Conservation (phyloP, 2,329 filamentous ascomycete genomes). For the Parascedosporium putredinis region DNA sequence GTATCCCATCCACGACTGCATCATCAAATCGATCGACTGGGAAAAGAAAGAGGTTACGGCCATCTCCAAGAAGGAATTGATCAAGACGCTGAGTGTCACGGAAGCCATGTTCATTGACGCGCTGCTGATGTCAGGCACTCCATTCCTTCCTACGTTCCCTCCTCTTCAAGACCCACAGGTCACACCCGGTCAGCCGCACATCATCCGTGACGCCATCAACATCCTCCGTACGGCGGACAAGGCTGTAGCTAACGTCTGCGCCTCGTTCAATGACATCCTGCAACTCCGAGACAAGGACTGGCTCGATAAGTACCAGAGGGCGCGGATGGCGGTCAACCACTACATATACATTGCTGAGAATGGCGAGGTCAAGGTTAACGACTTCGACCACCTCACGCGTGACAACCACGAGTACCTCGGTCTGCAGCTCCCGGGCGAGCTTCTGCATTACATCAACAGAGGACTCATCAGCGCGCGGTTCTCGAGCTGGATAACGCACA, state of each 20-base stretch:
- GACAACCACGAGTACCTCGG: slow-evolving; percentile 87
- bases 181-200: slow-evolving; percentile 44
- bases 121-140: slow-evolving; percentile 71
- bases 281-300: slow-evolving; percentile 63
- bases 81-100: slow-evolving; percentile 54
- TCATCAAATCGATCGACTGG: slow-evolving; percentile 60
- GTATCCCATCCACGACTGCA: slow-evolving; percentile 69
- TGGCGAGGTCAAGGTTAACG: slow-evolving; percentile 68
- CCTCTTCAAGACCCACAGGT: slow-evolving; percentile 53
- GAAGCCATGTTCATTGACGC: slow-evolving; percentile 75
- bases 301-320: slow-evolving; percentile 76
- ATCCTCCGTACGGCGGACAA: slow-evolving; percentile 61
- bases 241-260: slow-evolving; percentile 62
- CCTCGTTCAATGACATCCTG: slow-evolving; percentile 70
- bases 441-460: slow-evolving; percentile 80
- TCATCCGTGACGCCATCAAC: slow-evolving; percentile 66
- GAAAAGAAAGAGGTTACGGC: slow-evolving; percentile 52
- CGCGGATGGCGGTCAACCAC: slow-evolving; percentile 75
- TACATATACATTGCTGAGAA: slow-evolving; percentile 69
- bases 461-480: slow-evolving; percentile 72
- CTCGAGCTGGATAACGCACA: slow-evolving; percentile 71
- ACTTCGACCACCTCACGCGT: slow-evolving; percentile 61
- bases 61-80: slow-evolving; percentile 57
- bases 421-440: slow-evolving; percentile 78
- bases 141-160: slow-evolving; percentile 71